phyloP scores from a whole-genome alignment of 768 basidiomycete genomes.

The Amyloporia xantha region DNA sequence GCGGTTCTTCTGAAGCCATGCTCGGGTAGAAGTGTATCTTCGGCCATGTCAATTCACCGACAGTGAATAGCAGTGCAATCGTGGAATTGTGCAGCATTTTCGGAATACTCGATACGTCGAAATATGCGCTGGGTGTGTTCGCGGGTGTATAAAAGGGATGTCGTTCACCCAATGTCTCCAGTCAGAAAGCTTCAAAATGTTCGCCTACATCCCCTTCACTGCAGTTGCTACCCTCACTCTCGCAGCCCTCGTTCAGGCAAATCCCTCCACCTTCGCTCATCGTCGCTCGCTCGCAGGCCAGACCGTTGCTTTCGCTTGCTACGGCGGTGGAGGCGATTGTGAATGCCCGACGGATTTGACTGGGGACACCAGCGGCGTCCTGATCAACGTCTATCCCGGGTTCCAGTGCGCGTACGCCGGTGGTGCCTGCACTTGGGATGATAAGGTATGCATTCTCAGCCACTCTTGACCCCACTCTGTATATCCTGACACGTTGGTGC shows the following conservation, averaged over 20 bases:
- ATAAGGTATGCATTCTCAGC: conserved; percentile 5
- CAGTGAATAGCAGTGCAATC: too few species aligned
- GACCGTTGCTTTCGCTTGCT: conserved; percentile 6
- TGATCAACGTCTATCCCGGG: conserved; percentile 14
- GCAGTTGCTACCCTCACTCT: not conserved
- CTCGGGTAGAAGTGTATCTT: too few species aligned
- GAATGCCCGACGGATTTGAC: conserved; percentile 9
- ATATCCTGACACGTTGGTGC: not conserved
- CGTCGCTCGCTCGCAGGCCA: conserved; percentile 3
- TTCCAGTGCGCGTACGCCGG: conserved; percentile 13
- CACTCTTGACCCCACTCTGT: too few species aligned
- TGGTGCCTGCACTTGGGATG: conserved; percentile 14
- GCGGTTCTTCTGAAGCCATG: too few species aligned
- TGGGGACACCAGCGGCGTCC: conserved; percentile 6
- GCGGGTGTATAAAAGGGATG: too few species aligned
- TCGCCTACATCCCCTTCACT: not conserved
- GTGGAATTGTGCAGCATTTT: too few species aligned
- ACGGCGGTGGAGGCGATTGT: conserved; percentile 10
- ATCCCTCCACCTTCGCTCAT: not conserved
- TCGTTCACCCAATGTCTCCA: too few species aligned
- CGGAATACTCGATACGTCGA: too few species aligned
- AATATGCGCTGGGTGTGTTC: too few species aligned
- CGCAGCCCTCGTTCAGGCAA: not conserved
- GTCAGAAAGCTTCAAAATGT: too few species aligned
- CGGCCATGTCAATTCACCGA: too few species aligned